These are phyloP conservation scores for Solanum bulbocastanum DNA, from an alignment of 257 asterid genomes.

Conservation along the genomic window DNA sequence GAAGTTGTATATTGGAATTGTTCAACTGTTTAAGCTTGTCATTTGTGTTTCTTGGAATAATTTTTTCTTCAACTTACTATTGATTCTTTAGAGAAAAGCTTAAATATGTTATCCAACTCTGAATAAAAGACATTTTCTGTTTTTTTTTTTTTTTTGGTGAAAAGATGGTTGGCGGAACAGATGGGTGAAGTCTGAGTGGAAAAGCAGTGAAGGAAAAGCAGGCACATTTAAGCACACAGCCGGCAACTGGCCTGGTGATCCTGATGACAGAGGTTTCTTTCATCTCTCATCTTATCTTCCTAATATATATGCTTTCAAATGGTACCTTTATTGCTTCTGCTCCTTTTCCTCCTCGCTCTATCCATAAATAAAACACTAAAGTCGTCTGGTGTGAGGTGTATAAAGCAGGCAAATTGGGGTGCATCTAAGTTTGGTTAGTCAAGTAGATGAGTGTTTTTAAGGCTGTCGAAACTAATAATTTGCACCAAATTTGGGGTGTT, in stretches of 20 bases:
- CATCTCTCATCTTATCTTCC: neutral
- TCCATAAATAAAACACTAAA: neutral
- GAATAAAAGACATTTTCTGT: neutral
- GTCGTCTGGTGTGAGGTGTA: neutral
- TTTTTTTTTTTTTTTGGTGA: neutral
- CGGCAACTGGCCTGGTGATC: slow-evolving; percentile 90
- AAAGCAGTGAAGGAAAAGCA: slow-evolving; percentile 85
- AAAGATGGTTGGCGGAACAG: slow-evolving; percentile 83
- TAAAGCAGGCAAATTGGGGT: too few relatives aligned
- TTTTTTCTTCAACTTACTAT: too few relatives aligned
- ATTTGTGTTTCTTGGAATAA: too few relatives aligned
- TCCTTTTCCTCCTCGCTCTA: neutral
- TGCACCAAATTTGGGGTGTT: too few relatives aligned
- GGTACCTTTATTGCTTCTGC: neutral
- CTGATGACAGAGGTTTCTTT: slow-evolving; percentile 76
- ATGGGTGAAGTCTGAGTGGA: slow-evolving; percentile 97
- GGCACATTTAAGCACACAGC: slow-evolving; percentile 85
- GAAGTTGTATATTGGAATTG: neutral
- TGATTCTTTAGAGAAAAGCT: too few relatives aligned
- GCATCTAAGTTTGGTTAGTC: too few relatives aligned
- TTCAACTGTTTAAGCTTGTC: too few relatives aligned
- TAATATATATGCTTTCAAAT: neutral
- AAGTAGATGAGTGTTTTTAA: too few relatives aligned
- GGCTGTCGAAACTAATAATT: too few relatives aligned
- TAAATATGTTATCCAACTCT: too few relatives aligned